phyloP scores from a whole-genome alignment of 2,329 filamentous ascomycete genomes.

The Scytalidium lignicola region DNA sequence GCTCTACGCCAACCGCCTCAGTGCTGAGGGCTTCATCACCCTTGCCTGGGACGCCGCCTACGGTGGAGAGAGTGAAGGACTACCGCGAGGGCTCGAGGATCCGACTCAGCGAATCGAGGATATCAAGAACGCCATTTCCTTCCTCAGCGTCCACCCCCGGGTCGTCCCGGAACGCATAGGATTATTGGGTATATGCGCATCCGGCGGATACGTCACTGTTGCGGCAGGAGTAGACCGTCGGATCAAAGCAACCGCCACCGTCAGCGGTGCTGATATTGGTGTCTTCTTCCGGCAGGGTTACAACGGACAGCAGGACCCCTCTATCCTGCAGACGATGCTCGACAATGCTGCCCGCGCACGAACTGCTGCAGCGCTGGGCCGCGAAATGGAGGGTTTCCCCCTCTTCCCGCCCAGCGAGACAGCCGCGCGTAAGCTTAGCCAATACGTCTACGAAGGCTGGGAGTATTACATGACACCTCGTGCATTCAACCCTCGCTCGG shows the following conservation, averaged over 20 bases:
- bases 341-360: too few species aligned
- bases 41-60: conserved; percentile 34
- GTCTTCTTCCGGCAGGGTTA: conserved; percentile 6
- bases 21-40: conserved; percentile 27
- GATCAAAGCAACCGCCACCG: conserved; percentile 32
- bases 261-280: conserved; percentile 28
- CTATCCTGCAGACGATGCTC: too few species aligned
- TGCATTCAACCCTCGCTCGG: too few species aligned
- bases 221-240: conserved; percentile 32
- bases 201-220: conserved; percentile 31
- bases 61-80: conserved; percentile 31
- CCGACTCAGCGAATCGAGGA: conserved; percentile 32
- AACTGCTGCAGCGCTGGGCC: too few species aligned
- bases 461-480: too few species aligned
- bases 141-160: conserved; percentile 22
- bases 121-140: conserved; percentile 30
- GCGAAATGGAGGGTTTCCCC: too few species aligned
- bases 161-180: conserved; percentile 32
- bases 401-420: too few species aligned
- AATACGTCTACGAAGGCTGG: too few species aligned
- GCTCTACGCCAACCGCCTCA: conserved; percentile 27
- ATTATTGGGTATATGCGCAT: conserved; percentile 34
- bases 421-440: too few species aligned
- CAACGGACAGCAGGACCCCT: too few species aligned
- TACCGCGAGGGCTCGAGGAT: conserved; percentile 33